phyloP scores from a whole-genome alignment of 2,329 filamentous ascomycete genomes.

The Pseudopyricularia cyperi region DNA sequence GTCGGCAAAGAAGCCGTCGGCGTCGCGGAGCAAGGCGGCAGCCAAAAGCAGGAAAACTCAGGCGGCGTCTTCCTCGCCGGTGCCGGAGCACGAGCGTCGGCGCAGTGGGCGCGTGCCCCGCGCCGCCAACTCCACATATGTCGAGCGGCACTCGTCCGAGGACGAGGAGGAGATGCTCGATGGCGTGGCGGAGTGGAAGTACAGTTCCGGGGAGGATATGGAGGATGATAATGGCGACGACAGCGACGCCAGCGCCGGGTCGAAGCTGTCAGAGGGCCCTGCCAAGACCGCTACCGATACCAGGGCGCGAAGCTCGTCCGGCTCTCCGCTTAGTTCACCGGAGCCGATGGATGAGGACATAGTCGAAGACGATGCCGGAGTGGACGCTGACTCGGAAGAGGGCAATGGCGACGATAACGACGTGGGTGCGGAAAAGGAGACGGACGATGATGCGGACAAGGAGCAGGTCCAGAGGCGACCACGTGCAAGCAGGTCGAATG shows the following conservation, averaged over 20 bases:
- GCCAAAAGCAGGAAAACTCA: slow-evolving; percentile 12
- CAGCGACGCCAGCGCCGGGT: neutral
- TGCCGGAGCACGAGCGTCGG: slow-evolving; percentile 33
- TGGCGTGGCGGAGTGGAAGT: slow-evolving; percentile 47
- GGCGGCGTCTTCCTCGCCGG: slow-evolving; percentile 13
- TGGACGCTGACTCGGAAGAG: neutral
- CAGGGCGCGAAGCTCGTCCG: neutral
- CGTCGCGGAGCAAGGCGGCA: slow-evolving; percentile 2
- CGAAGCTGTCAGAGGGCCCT: neutral
- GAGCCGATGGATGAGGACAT: slow-evolving; percentile 5
- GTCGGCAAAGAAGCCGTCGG: slow-evolving; percentile 19
- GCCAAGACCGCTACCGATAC: neutral
- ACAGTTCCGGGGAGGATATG: slow-evolving; percentile 25
- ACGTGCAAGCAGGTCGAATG: neutral
- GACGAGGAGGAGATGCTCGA: slow-evolving; percentile 50
- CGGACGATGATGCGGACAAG: neutral
- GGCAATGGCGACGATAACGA: neutral
- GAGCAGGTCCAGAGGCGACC: neutral
- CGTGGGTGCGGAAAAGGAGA: neutral
- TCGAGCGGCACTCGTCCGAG: slow-evolving; percentile 42
- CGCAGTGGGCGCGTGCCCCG: slow-evolving; percentile 40
- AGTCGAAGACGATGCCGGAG: neutral
- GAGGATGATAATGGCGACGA: slow-evolving; percentile 3
- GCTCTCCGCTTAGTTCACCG: slow-evolving; percentile 1
- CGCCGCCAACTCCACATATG: slow-evolving; percentile 28